Conservation (phyloP, 2,329 filamentous ascomycete species). For the Colletotrichum zoysiae region DNA sequence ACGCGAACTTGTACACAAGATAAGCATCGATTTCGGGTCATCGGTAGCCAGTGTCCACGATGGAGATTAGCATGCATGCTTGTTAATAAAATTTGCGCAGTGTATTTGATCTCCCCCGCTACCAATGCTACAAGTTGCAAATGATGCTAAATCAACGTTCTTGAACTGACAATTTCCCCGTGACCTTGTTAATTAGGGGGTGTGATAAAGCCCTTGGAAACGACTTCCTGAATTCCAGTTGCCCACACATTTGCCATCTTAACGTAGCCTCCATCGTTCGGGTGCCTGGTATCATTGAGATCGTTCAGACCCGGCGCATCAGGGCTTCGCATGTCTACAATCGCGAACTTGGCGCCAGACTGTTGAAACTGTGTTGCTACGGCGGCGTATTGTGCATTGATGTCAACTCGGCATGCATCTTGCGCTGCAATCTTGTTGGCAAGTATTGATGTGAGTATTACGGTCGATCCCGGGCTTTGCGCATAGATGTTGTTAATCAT, state of each 20-base stretch:
- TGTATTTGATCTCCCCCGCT: not conserved
- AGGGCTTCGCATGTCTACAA: slow-evolving; percentile 44
- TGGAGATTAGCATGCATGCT: not conserved
- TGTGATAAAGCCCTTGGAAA: slow-evolving; percentile 37
- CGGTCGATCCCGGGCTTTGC: slow-evolving; percentile 39
- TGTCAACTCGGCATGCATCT: slow-evolving; percentile 39
- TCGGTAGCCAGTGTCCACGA: not conserved
- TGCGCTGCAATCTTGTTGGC: slow-evolving; percentile 36
- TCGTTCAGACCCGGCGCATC: slow-evolving; percentile 39
- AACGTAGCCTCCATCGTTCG: slow-evolving; percentile 35
- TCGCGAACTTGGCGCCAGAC: slow-evolving; percentile 39
- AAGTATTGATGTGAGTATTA: slow-evolving; percentile 33
- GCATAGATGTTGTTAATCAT: slow-evolving; percentile 40
- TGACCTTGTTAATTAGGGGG: not conserved
- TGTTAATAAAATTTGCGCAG: not conserved
- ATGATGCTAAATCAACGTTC: too few species aligned
- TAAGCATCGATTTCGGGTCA: not conserved
- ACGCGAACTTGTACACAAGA: not conserved
- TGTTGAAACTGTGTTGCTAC: slow-evolving; percentile 27
- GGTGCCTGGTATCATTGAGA: slow-evolving; percentile 36
- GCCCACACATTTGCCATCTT: slow-evolving; percentile 42
- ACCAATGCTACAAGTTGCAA: too few species aligned
- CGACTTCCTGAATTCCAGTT: slow-evolving; percentile 37
- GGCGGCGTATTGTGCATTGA: slow-evolving; percentile 41
- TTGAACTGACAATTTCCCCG: not conserved